phyloP scores from a whole-genome alignment of 495 filamentous ascomycete species.

The Hypoxylon trugodes region DNA sequence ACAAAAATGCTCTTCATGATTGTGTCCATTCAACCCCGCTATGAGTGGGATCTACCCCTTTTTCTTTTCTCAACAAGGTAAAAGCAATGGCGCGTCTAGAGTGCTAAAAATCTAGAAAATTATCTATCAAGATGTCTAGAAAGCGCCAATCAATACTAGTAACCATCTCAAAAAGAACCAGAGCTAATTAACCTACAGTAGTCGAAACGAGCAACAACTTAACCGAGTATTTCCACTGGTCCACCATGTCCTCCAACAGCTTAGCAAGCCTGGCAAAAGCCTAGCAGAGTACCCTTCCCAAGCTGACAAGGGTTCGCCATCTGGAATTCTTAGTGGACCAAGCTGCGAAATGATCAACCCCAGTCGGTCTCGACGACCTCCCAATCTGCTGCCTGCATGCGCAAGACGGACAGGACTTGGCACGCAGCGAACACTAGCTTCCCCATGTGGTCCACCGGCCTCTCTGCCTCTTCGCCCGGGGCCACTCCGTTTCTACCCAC shows the following conservation, averaged over 20 bases:
- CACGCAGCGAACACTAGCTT: slow-evolving; percentile 36
- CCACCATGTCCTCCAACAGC: slow-evolving; percentile 22
- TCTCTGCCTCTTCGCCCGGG: slow-evolving; percentile 16
- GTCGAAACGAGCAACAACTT: slow-evolving; percentile 35
- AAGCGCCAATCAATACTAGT: slow-evolving; percentile 10
- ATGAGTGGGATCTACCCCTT: too few relatives aligned
- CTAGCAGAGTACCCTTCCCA: slow-evolving; percentile 18
- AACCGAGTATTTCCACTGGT: slow-evolving; percentile 23
- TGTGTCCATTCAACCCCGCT: too few relatives aligned
- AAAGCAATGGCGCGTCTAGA: too few relatives aligned
- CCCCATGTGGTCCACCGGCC: slow-evolving; percentile 37
- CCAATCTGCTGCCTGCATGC: too few relatives aligned
- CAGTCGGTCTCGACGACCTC: slow-evolving; percentile 18
- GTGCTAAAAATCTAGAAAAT: slow-evolving; percentile 21
- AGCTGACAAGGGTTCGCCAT: slow-evolving; percentile 19
- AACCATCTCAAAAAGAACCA: slow-evolving; percentile 17
- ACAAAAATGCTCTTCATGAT: too few relatives aligned
- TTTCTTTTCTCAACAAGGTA: too few relatives aligned
- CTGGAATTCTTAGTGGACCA: slow-evolving; percentile 21
- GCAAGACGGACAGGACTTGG: slow-evolving; percentile 27
- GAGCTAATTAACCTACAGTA: slow-evolving; percentile 35
- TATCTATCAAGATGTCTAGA: slow-evolving; percentile 12
- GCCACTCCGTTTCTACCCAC: slow-evolving; percentile 17
- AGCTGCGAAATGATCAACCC: background rate
- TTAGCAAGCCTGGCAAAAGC: too few relatives aligned